Conservation (phyloP, 257 asterid genomes). For the Haberlea rhodopensis region DNA sequence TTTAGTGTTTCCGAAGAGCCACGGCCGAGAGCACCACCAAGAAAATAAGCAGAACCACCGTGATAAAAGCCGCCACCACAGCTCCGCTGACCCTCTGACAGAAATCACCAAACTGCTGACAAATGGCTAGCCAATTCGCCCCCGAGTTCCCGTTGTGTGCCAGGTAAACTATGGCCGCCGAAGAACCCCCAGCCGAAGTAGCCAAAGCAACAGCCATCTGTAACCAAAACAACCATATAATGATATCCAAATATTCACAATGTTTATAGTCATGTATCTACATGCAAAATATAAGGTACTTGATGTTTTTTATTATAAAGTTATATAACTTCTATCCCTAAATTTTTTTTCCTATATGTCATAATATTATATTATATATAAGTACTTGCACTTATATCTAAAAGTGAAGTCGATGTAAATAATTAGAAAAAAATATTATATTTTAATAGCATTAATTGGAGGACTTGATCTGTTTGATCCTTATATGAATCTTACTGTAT, state of each 20-base stretch:
- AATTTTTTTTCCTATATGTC: too few relatives aligned
- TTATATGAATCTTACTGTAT: slow-evolving; percentile 24
- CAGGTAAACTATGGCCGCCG: slow-evolving; percentile 25
- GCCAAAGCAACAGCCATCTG: slow-evolving; percentile 19
- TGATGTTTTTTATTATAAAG: too few relatives aligned
- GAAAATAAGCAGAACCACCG: slow-evolving; percentile 35
- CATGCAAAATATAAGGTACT: too few relatives aligned
- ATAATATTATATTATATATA: too few relatives aligned
- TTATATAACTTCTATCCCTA: too few relatives aligned
- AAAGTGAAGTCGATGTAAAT: too few relatives aligned
- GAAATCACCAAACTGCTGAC: slow-evolving; percentile 44
- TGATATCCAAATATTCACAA: too few relatives aligned
- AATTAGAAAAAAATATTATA: too few relatives aligned
- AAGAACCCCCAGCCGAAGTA: slow-evolving; percentile 12
- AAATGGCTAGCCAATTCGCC: slow-evolving; percentile 43
- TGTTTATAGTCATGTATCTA: not conserved
- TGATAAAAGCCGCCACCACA: slow-evolving; percentile 35
- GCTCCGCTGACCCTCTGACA: slow-evolving; percentile 42
- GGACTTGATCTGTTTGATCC: too few relatives aligned
- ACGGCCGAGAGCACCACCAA: slow-evolving; percentile 41
- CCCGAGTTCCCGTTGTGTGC: slow-evolving; percentile 25
- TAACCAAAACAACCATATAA: not conserved
- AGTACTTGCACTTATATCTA: too few relatives aligned
- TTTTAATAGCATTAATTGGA: too few relatives aligned
- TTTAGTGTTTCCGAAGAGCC: slow-evolving; percentile 34